Percentiles rank a stretch among this genome's conserved stretches.
Evolutionary conservation across 495 filamentous ascomycete genomes (phyloP).

Genomic region (Lichenothelia convexa): DNA sequence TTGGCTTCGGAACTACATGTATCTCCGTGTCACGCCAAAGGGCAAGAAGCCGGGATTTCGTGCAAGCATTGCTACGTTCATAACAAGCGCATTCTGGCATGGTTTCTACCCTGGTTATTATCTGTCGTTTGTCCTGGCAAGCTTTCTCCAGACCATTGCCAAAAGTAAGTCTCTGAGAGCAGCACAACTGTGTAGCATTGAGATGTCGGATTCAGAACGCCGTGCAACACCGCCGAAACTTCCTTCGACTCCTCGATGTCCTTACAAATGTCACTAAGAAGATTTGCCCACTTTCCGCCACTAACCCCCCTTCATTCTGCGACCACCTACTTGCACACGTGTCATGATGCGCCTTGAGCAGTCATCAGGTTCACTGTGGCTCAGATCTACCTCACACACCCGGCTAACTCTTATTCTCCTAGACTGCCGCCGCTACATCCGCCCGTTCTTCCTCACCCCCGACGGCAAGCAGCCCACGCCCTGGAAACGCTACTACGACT

Average conservation of each 20-base stretch:
- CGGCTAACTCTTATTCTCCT: conserved; percentile 2
- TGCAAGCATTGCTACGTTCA: conserved; percentile 84
- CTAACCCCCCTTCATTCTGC: too few relatives aligned
- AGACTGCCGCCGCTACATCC: conserved; percentile 79
- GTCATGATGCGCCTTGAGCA: too few relatives aligned
- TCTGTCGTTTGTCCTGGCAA: conserved; percentile 69
- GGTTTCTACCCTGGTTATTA: conserved; percentile 97
- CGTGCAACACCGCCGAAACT: too few relatives aligned
- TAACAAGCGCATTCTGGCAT: conserved; percentile 91
- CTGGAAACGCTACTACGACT: conserved; percentile 72
- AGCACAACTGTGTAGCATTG: too few relatives aligned
- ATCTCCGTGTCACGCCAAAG: conserved; percentile 83
- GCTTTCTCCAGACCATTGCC: conserved; percentile 78
- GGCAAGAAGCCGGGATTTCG: conserved; percentile 95
- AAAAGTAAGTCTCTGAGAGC: conserved; percentile 80
- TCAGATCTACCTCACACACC: too few relatives aligned
- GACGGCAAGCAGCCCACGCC: conserved; percentile 43
- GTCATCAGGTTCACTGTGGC: too few relatives aligned
- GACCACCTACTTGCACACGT: too few relatives aligned
- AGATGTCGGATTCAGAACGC: too few relatives aligned
- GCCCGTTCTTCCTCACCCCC: conserved; percentile 81
- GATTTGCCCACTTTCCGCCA: too few relatives aligned
- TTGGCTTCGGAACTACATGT: conserved; percentile 92
- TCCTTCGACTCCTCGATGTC: too few relatives aligned
- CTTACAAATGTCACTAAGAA: too few relatives aligned